Conservation (phyloP, 441 rosid species). For the Hypseocharis bilobata region DNA sequence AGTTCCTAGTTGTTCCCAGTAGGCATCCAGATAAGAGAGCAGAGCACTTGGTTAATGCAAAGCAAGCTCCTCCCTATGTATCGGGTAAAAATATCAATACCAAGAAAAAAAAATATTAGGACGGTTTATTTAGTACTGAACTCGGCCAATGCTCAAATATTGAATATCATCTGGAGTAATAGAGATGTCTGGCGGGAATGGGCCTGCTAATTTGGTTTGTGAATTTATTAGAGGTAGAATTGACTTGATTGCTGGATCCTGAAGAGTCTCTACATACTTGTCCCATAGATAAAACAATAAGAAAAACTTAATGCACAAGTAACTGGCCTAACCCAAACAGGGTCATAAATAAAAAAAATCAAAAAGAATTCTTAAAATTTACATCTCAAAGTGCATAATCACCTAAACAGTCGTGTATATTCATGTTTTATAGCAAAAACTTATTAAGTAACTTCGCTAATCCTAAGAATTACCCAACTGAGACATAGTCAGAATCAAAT, state of each 20-base stretch:
- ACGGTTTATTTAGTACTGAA: background rate
- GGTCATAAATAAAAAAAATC: background rate
- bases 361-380: background rate
- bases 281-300: background rate
- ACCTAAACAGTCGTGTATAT: background rate
- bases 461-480: background rate
- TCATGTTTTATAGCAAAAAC: background rate
- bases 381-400: background rate
- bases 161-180: background rate
- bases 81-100: background rate
- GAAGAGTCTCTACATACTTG: no score
- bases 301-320: background rate
- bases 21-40: no score
- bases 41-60: no score
- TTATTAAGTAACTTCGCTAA: background rate
- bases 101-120: background rate
- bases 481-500: background rate
- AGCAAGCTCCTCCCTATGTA: background rate
- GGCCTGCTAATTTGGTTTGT: background rate
- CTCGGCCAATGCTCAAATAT: background rate
- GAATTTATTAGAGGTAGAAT: background rate
- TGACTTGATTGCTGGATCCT: background rate
- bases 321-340: background rate
- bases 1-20: no score
- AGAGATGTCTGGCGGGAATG: background rate